Base-by-base conservation (phyloP, 192 early-diverging fungal genomes). In the Coemansia sp. region DNA sequence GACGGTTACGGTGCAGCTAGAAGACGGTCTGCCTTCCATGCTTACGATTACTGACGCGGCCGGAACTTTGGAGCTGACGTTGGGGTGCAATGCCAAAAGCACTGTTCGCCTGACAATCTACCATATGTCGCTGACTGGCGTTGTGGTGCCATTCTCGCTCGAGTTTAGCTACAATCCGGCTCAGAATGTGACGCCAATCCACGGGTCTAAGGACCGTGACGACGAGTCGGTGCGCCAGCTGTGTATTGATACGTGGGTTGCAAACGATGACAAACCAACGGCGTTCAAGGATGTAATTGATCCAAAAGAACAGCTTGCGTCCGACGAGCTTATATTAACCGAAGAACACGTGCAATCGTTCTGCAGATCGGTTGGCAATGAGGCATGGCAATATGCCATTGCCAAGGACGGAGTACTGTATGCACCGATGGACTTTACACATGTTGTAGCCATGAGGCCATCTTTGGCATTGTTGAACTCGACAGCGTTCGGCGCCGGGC, bases 401-500 rank as follows among this genome's bases (percentile, higher is more conserved):
- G 30, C 3, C 5, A 4, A 78, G 43, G 80, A 85, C 50, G 74
- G 73, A 21, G 52, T 71, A 8, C 52, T 83, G 22, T 68, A 58
- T 40, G 90, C 91, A 27, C 95, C 95, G 16, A 89, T 95, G 82
- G 93, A 97, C 65, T 95, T 94, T 71, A 87, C 88, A 27, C 92
- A 92, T 52, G 86, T 93, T 27, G 88, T 19, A 88, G 83, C 1
- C 89, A 88, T 81, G 83, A 85, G 72, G 77, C 84, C 69, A 84
- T 92, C 42, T 83, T 95, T 47, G 85, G 87, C 58, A n/a, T 84
- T 92, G 3, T 85, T 95, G 45, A 84, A 88, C 59, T 88, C 92
- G 23, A 87, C 92, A 55, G 85, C 87, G 23, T 89, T 95, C 61
- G 91, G 93, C 58, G 89, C 88, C 45, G 92, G 93, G 58, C 83